phyloP scores from a whole-genome alignment of 202 grass and related monocot species.

The Zoysia matrella region DNA sequence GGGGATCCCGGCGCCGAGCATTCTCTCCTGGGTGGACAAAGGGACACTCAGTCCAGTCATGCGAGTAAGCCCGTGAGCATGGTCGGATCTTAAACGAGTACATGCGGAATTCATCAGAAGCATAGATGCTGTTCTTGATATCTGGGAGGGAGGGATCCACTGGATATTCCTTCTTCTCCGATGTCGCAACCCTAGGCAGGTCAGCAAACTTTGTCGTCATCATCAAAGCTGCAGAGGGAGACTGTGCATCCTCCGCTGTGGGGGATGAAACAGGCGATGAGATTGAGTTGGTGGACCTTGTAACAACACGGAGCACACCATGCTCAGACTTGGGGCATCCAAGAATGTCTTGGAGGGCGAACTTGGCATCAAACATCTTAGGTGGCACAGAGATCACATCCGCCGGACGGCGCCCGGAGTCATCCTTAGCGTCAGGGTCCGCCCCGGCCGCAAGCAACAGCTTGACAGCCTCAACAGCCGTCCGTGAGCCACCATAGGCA shows the following conservation, averaged over 20 bases:
- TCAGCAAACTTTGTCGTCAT: slow-evolving; percentile 64
- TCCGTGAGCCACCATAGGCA: slow-evolving; percentile 68
- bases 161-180: slow-evolving; percentile 84
- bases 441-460: slow-evolving; percentile 75
- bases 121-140: slow-evolving; percentile 91
- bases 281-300: slow-evolving; percentile 49
- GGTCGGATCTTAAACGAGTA: slow-evolving; percentile 94
- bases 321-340: slow-evolving; percentile 55
- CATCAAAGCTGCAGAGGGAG: slow-evolving; percentile 61
- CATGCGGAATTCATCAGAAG: slow-evolving; percentile 90
- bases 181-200: slow-evolving; percentile 48
- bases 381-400: slow-evolving; percentile 76
- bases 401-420: slow-evolving; percentile 52
- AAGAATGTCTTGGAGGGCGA: slow-evolving; percentile 74
- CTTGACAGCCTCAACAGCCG: slow-evolving; percentile 60
- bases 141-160: slow-evolving; percentile 83
- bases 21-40: slow-evolving; percentile 96
- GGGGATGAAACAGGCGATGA: slow-evolving; percentile 68
- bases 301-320: slow-evolving; percentile 53
- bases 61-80: slow-evolving; percentile 84
- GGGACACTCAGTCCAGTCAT: slow-evolving; percentile 96
- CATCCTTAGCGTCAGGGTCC: slow-evolving; percentile 55
- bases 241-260: slow-evolving; percentile 55
- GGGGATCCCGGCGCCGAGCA: slow-evolving; percentile 75
- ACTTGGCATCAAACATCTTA: slow-evolving; percentile 61